Percentiles rank a stretch among this genome's conserved stretches.
Conservation (phyloP, 345 rosid species). For the Camelina neglecta region DNA sequence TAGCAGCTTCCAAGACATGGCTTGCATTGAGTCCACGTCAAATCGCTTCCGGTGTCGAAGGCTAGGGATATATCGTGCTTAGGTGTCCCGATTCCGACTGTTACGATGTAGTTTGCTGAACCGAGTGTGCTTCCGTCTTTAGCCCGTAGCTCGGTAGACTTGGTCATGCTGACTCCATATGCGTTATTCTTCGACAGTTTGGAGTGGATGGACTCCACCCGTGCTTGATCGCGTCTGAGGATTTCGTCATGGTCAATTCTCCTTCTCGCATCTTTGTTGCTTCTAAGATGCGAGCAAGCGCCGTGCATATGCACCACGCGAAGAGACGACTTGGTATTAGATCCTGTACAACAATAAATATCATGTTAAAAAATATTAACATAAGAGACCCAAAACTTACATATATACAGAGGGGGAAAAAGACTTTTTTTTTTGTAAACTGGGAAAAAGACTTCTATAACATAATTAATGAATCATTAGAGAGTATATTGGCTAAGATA, state of each 20-base stretch:
- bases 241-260: slow-evolving; percentile 41
- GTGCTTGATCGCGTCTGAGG: slow-evolving; percentile 56
- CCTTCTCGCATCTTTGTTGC: slow-evolving; percentile 34
- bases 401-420: too few species aligned
- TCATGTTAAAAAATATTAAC: background rate
- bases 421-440: too few species aligned
- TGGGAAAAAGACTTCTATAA: too few species aligned
- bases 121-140: slow-evolving; percentile 56
- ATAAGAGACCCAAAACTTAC: background rate
- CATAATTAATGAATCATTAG: too few species aligned
- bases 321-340: slow-evolving; percentile 49
- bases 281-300: slow-evolving; percentile 52
- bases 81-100: slow-evolving; percentile 63
- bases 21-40: slow-evolving; percentile 68
- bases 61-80: slow-evolving; percentile 50
- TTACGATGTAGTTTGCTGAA: slow-evolving; percentile 51
- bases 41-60: slow-evolving; percentile 67
- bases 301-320: slow-evolving; percentile 64
- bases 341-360: too few species aligned
- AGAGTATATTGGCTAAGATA: too few species aligned
- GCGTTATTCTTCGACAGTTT: slow-evolving; percentile 26
- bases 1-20: slow-evolving; percentile 57
- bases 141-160: slow-evolving; percentile 48
- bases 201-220: slow-evolving; percentile 55
- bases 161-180: slow-evolving; percentile 6